Conservation (phyloP, 352 stramenopile genomes). For the Blastocystis sp. region DNA sequence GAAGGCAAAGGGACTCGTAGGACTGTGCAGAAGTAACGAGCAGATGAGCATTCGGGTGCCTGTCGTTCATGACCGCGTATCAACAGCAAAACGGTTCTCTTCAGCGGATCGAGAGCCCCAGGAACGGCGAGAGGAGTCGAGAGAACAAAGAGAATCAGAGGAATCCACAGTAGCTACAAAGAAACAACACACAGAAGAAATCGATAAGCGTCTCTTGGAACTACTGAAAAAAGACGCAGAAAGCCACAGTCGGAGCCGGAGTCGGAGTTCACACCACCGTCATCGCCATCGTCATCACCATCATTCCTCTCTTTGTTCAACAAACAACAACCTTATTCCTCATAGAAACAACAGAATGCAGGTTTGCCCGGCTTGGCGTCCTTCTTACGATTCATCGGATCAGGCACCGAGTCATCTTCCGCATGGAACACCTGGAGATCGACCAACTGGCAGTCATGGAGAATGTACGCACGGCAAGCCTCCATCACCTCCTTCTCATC, state of each 20-base stretch:
- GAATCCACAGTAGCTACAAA: neutral
- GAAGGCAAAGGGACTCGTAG: neutral
- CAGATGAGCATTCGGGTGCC: neutral
- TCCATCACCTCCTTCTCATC: constrained; percentile 60
- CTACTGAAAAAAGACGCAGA: neutral
- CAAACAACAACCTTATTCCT: constrained; percentile 25
- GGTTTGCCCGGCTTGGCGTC: constrained; percentile 60
- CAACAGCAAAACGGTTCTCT: too few species aligned
- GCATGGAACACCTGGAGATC: constrained; percentile 52
- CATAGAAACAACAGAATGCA: constrained; percentile 16
- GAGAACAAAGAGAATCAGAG: neutral
- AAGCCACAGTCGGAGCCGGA: neutral
- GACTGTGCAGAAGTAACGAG: neutral
- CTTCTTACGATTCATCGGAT: constrained; percentile 62
- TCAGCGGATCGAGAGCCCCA: neutral
- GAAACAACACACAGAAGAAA: neutral
- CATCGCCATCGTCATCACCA: neutral
- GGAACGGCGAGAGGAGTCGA: neutral
- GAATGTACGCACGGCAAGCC: constrained; percentile 6
- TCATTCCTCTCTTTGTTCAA: constrained; percentile 21
- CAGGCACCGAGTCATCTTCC: constrained; percentile 17
- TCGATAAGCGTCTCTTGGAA: neutral
- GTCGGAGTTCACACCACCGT: neutral
- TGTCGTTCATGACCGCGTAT: too few species aligned
- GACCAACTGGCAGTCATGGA: constrained; percentile 41